Evolutionary conservation across 257 asterid species (phyloP), one percentile per base, ranked within the genome.

Genomic region (Nicotiana tomentosiformis): DNA sequence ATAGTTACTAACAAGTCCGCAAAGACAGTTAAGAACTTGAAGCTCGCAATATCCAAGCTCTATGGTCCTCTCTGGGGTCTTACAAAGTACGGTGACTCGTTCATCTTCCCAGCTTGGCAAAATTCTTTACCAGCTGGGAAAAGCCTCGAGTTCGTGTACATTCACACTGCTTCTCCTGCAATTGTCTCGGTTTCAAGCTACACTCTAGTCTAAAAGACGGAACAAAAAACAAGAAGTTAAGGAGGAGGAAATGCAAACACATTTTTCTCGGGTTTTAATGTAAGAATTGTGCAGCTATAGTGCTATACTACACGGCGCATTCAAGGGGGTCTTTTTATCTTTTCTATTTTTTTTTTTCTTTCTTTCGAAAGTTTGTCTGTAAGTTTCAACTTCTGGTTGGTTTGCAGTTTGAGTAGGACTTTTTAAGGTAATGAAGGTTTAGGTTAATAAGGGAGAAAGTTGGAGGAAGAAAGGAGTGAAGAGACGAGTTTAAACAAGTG

Each of bases 41-140:
- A 93, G 87, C 84, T 96, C 62, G 86, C 90, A 26, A 87, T 96
- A 81, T 74, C 91, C 51, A 87, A 90, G 87, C 97, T 96, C 78
- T 93, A 90, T 20, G 99, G 99, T 46, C 99, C 99, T 82, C 77
- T 94, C 5, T 94, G 99, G 99, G 99, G 99, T 69, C 97, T 96
- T 4, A 90, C 90, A 49, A 93, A 91, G 82, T 84, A 88, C 5
- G 97, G 97, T 6, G 82, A 89, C 82, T 90, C 96, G 14, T 96
- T 89, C 91, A 82, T 77, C 7, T 91, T 94, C 84, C 99, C 99
- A n/a, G 18, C 97, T 67, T 96, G 99, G 99, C 79, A 88, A 79
- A 91, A 88, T 88, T 83, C 90, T 32, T 83, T 96, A 87, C 82
- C 90, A 32, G 92, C 98, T 70, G 98, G 99, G 23, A 93, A 94